Evolutionary conservation across 306 rosid species (phyloP).

Genomic region (Casuarina cunninghamiana): DNA sequence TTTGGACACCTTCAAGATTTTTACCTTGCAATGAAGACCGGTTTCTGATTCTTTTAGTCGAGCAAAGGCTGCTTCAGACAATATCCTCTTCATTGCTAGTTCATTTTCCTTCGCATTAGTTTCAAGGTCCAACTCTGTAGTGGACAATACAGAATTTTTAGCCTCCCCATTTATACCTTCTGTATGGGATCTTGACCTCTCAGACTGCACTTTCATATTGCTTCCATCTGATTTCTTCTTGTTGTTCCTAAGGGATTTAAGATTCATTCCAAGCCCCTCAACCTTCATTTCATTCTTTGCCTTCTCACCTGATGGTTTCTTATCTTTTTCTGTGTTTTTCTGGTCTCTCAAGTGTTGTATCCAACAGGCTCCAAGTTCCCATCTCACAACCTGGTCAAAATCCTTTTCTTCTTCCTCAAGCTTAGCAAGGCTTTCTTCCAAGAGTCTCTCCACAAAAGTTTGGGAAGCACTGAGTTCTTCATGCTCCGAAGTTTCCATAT

Average conservation of each 20-base stretch:
- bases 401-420: slow-evolving; percentile 68
- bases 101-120: slow-evolving; percentile 71
- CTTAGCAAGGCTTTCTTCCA: slow-evolving; percentile 70
- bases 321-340: slow-evolving; percentile 78
- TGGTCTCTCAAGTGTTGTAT: slow-evolving; percentile 98
- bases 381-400: slow-evolving; percentile 69
- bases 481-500: slow-evolving; percentile 46
- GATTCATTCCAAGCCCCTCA: slow-evolving; percentile 96
- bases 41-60: slow-evolving; percentile 88
- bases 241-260: slow-evolving; percentile 74
- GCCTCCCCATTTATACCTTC: slow-evolving; percentile 48
- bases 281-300: slow-evolving; percentile 86
- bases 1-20: slow-evolving; percentile 28
- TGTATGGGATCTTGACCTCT: slow-evolving; percentile 39
- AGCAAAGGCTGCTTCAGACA: slow-evolving; percentile 75
- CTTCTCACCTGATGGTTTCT: slow-evolving; percentile 67
- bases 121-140: slow-evolving; percentile 49
- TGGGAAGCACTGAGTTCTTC: slow-evolving; percentile 61
- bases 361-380: slow-evolving; percentile 99
- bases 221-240: slow-evolving; percentile 68
- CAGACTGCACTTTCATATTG: slow-evolving; percentile 47
- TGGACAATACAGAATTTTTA: slow-evolving; percentile 46
- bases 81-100: slow-evolving; percentile 55
- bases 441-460: slow-evolving; percentile 62
- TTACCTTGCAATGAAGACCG: slow-evolving; percentile 94